Conservation (phyloP, 371 early-diverging fungal genomes). For the Basidiobolus meristosporus region DNA sequence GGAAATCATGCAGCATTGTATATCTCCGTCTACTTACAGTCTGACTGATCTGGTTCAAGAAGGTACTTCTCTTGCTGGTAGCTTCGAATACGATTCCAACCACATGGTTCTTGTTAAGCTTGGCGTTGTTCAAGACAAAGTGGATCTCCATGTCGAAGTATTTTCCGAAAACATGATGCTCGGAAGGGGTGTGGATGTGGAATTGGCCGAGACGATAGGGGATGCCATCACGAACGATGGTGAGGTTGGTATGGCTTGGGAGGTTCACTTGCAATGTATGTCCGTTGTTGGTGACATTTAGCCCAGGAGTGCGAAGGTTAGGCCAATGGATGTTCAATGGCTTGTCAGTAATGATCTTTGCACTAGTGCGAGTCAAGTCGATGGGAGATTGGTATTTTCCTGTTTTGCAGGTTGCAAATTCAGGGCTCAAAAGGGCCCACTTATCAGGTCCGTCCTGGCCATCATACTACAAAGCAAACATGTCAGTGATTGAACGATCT, state of each 20-base stretch:
- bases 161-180: slow-evolving; percentile 13
- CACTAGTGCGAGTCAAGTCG: slow-evolving; percentile 6
- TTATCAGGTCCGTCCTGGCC: background rate
- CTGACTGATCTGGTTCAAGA: slow-evolving; percentile 8
- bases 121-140: slow-evolving; percentile 8
- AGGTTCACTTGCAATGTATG: slow-evolving; percentile 10
- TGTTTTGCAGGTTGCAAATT: slow-evolving; percentile 6
- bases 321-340: background rate
- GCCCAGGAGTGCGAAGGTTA: slow-evolving; percentile 1
- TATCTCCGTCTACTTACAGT: slow-evolving; percentile 6
- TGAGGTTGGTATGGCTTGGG: background rate
- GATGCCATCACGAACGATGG: background rate
- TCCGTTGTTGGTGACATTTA: slow-evolving; percentile 4
- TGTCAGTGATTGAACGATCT: too few species aligned
- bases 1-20: too few species aligned
- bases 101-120: slow-evolving; percentile 10
- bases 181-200: slow-evolving; percentile 20
- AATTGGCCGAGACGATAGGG: slow-evolving; percentile 5
- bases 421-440: background rate
- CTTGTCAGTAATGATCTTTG: slow-evolving; percentile 2
- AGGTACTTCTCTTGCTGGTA: slow-evolving; percentile 4
- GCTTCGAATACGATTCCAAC: slow-evolving; percentile 15
- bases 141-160: slow-evolving; percentile 15
- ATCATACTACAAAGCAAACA: background rate
- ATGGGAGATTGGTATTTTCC: slow-evolving; percentile 13